These are phyloP conservation scores for Tuctoria greenei DNA, from an alignment of 176 grass and related monocot species.

Conservation along the genomic window DNA sequence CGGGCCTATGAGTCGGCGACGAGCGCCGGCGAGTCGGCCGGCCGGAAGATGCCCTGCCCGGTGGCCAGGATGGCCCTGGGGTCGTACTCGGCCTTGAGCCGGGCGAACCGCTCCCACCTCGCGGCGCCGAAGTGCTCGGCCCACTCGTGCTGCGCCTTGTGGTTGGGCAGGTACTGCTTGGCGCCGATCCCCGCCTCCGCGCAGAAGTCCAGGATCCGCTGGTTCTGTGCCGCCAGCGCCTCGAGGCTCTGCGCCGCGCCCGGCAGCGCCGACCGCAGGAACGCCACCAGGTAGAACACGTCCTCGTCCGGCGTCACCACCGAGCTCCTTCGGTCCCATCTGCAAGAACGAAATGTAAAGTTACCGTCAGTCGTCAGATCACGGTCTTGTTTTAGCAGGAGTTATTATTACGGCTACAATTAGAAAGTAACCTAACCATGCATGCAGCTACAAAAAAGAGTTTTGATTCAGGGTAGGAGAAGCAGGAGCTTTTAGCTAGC, in stretches of 20 bases:
- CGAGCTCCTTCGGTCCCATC: constrained; percentile 84
- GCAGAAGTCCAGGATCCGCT: constrained; percentile 74
- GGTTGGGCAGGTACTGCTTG: constrained; percentile 86
- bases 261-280: constrained; percentile 73
- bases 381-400: background rate
- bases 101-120: constrained; percentile 56
- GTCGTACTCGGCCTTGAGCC: constrained; percentile 66
- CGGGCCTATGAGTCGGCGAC: background rate
- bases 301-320: constrained; percentile 83
- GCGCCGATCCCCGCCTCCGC: constrained; percentile 45
- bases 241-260: constrained; percentile 51
- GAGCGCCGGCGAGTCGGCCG: background rate
- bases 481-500: constrained; percentile 4
- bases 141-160: constrained; percentile 69
- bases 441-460: constrained; percentile 1
- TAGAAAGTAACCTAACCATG: background rate
- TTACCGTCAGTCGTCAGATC: background rate
- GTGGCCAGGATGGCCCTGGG: constrained; percentile 62
- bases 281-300: constrained; percentile 92
- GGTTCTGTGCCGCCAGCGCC: constrained; percentile 66
- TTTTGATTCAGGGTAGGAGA: background rate
- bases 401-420: background rate
- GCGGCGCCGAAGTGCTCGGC: constrained; percentile 59
- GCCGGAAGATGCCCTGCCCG: constrained; percentile 80
- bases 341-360: constrained; percentile 1